Conservation (phyloP, 2,329 filamentous ascomycete species). For the Hirsutella minnesotensis region DNA sequence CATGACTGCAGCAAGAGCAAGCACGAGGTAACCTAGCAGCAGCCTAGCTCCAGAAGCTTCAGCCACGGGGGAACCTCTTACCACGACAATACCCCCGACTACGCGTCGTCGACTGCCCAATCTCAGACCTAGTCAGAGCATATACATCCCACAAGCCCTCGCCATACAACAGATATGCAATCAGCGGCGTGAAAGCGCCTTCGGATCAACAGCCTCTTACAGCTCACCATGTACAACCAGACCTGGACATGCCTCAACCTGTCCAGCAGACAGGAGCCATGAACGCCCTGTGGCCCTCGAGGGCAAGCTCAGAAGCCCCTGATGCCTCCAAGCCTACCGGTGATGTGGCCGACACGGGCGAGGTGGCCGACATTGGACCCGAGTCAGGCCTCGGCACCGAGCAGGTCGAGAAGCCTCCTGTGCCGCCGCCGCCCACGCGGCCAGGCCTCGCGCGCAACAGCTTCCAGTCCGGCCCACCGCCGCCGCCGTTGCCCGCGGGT, state of each 20-base stretch:
- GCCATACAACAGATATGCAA: not conserved
- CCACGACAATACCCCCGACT: not conserved
- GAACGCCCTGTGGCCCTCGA: conserved; percentile 32
- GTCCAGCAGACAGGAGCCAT: conserved; percentile 19
- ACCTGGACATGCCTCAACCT: conserved; percentile 2
- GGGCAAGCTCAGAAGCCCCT: conserved; percentile 15
- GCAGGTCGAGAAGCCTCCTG: conserved; percentile 20
- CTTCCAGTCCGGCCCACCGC: conserved; percentile 10
- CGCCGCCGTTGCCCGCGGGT: not conserved
- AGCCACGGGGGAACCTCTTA: not conserved
- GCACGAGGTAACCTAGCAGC: not conserved
- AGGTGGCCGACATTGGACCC: conserved; percentile 17
- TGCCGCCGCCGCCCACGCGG: conserved; percentile 5
- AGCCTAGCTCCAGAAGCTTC: not conserved
- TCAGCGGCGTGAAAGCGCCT: not conserved
- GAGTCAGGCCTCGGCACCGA: conserved; percentile 24
- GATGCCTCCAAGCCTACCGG: conserved; percentile 15
- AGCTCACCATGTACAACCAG: conserved; percentile 7
- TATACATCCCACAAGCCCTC: not conserved
- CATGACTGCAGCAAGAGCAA: not conserved
- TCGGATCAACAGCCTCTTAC: not conserved
- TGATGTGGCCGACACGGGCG: conserved; percentile 31
- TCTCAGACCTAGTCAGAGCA: not conserved
- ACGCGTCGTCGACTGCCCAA: not conserved
- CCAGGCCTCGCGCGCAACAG: conserved; percentile 13